Conservation (phyloP, 2,329 filamentous ascomycete genomes). For the Ploettnerulaceae sp. region DNA sequence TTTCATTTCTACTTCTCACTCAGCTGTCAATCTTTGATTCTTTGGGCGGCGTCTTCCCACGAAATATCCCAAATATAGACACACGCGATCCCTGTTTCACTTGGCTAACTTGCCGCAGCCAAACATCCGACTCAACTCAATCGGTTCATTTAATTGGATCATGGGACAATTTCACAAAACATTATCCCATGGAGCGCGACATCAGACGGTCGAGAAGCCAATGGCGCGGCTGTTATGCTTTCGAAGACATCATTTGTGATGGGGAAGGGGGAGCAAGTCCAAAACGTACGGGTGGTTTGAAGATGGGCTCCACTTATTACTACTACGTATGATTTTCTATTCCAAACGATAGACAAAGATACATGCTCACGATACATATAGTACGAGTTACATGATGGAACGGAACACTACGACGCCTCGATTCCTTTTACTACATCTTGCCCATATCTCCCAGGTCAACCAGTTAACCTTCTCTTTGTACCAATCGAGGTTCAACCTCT, state of each 20-base stretch:
- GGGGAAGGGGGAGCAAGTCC: conserved; percentile 49
- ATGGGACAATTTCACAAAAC: conserved; percentile 86
- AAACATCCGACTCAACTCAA: conserved; percentile 55
- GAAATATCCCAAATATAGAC: conserved; percentile 5
- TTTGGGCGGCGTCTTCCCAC: conserved; percentile 15
- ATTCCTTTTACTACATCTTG: conserved; percentile 73
- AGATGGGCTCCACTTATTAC: conserved; percentile 91
- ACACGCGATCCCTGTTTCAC: conserved; percentile 14
- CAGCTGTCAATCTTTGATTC: conserved; percentile 10
- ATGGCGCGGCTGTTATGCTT: conserved; percentile 85
- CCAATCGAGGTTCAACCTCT: conserved; percentile 60
- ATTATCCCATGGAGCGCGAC: conserved; percentile 80
- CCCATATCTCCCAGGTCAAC: conserved; percentile 82
- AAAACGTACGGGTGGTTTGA: conserved; percentile 72
- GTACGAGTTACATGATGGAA: conserved; percentile 78
- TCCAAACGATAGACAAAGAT: conserved; percentile 31
- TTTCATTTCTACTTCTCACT: conserved; percentile 16
- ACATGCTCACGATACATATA: conserved; percentile 37
- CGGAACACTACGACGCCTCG: conserved; percentile 69
- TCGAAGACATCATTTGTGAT: conserved; percentile 80
- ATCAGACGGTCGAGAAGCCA: conserved; percentile 65
- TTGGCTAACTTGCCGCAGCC: conserved; percentile 38
- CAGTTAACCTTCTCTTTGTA: conserved; percentile 77
- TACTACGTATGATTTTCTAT: conserved; percentile 69
- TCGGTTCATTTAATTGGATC: conserved; percentile 82